Base-by-base conservation (phyloP, 345 rosid genomes). In the Sapria himalayana region DNA sequence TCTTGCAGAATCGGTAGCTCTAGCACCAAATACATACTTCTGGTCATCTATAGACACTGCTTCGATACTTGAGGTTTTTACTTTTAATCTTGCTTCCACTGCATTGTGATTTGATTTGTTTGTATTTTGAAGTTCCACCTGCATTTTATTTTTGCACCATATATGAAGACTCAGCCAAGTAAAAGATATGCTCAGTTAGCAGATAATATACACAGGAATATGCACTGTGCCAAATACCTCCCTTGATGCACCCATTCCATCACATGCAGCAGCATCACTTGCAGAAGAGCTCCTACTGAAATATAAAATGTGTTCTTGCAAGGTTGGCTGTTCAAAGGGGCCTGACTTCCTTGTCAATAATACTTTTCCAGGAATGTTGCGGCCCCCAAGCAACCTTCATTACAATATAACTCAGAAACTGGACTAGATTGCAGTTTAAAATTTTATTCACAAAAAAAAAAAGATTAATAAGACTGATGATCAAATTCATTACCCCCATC, bases 1-100 rank as follows among this genome's bases (percentile, higher is more conserved):
- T 59, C 98, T 77, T 15, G 93, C 84, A 16, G 84, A 69, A 57
- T 89, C 95, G 2, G 84, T 72, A 34, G 98, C 73, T 71, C 95
- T 65, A 39, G 77, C 70, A 51, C 86, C 95, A 16, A 79, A 55
- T 34, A 59, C 37, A 3, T 60, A 11, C 55, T 73, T 82, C 31
- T 58, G 77, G 11, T 50, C 61, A 49, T 79, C 77, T 54, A 59
- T 71, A 11, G 69, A 42, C 32, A 39, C 27, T 45, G 27, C 62
- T 40, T 74, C 86, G 22, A 53, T 25, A 48, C 62, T 64, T 2
- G 76, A 72, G 46, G 37, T 49, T 19, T 78, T 27, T 37, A 69
- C 56, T 39, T 74, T 56, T 37, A 77, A 56, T 45, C 61, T 78
- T 59, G 43, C 64, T 43, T 58, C 47, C 41, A 48, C 50, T 22